A percentile compares a stretch with the other conserved stretches of the same genome.
These are phyloP conservation scores for Bigelowiella natans DNA, from an alignment of 78 protist genomes.

Conservation along the genomic window DNA sequence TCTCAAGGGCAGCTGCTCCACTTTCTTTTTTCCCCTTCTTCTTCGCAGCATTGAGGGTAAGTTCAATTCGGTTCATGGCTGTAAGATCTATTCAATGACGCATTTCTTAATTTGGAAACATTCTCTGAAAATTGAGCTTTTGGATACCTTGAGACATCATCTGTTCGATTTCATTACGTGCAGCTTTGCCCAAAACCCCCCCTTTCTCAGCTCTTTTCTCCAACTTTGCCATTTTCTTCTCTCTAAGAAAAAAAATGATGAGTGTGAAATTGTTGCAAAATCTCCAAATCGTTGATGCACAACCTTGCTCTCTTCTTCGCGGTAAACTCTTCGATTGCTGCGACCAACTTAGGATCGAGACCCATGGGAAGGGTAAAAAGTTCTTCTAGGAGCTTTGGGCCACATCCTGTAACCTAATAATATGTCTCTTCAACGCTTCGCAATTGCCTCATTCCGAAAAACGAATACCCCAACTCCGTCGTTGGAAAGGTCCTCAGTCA, in stretches of 20 bases:
- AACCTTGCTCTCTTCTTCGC: not conserved
- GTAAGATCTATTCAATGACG: not conserved
- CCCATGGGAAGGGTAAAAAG: conserved; percentile 15
- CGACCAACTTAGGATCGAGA: not conserved
- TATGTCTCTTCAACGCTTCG: no score
- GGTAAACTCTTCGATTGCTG: conserved; percentile 16
- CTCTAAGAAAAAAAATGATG: no score
- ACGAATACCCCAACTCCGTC: conserved; percentile 4
- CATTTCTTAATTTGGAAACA: not conserved
- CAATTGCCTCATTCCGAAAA: no score
- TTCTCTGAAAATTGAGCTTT: not conserved
- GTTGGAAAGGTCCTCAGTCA: not conserved
- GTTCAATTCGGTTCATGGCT: conserved; percentile 15
- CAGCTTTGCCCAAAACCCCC: conserved; percentile 1
- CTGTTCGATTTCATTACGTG: not conserved
- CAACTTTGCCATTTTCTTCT: not conserved
- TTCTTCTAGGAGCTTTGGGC: conserved; percentile 11
- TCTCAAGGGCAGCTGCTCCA: not conserved
- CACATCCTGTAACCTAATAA: not conserved
- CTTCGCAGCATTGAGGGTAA: conserved; percentile 23
- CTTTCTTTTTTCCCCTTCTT: not conserved
- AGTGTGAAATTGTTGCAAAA: no score
- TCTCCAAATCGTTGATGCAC: no score
- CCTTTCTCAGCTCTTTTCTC: not conserved
- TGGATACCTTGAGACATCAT: not conserved